Percentiles rank a stretch among this genome's conserved stretches.
phyloP scores from a whole-genome alignment of 169 alveolate genomes.

The Plasmodium chabaudi region DNA sequence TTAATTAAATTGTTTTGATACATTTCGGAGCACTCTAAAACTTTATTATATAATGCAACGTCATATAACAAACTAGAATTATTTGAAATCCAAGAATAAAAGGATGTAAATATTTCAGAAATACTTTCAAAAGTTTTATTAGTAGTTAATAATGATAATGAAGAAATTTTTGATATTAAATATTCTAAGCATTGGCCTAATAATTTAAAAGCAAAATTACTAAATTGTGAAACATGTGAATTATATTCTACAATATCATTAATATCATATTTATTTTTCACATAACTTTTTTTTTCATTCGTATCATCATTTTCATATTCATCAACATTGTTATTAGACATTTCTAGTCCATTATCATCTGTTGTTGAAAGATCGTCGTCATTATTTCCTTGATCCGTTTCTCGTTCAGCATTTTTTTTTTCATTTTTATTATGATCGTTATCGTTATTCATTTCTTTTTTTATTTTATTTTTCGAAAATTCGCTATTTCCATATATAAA shows the following conservation, averaged over 20 bases:
- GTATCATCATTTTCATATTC: not conserved
- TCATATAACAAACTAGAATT: conserved; percentile 71
- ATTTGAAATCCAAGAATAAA: conserved; percentile 69
- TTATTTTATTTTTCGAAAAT: not conserved
- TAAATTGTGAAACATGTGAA: conserved; percentile 68
- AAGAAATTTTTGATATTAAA: conserved; percentile 47
- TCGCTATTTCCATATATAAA: not conserved
- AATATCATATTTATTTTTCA: conserved; percentile 62
- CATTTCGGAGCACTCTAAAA: conserved; percentile 72
- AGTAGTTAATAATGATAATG: conserved; percentile 50
- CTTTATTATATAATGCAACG: conserved; percentile 64
- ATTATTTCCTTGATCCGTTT: not conserved
- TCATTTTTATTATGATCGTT: not conserved
- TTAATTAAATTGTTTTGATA: conserved; percentile 78
- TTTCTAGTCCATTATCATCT: conserved; percentile 21
- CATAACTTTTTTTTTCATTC: conserved; percentile 29
- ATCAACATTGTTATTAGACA: not conserved
- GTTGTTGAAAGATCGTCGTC: conserved; percentile 52
- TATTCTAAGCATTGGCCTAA: conserved; percentile 64
- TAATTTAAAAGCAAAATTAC: conserved; percentile 56
- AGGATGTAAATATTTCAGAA: conserved; percentile 60
- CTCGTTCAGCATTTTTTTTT: not conserved
- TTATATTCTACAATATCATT: conserved; percentile 54
- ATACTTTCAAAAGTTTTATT: conserved; percentile 65
- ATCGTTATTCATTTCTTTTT: not conserved